A percentile compares a stretch with the other conserved stretches of the same genome.
These are phyloP conservation scores for Aristolochia contorta DNA, from an alignment of 164 flowering plant species.

Conservation along the genomic window DNA sequence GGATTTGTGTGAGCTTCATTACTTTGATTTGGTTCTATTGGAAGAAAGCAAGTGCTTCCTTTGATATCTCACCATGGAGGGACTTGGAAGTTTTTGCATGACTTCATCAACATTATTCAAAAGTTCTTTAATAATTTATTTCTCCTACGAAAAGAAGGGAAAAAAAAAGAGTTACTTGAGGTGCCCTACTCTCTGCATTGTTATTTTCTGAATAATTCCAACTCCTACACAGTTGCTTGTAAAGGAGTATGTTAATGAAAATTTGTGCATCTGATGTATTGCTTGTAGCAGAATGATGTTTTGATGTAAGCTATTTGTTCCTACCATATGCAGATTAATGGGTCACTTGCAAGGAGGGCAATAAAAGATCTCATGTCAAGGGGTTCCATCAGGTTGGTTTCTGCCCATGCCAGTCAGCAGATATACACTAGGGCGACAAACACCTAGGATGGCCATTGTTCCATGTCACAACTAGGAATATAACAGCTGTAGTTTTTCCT, in stretches of 20 bases:
- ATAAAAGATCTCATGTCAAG: slow-evolving; percentile 25
- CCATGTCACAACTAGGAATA: neutral
- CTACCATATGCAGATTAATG: slow-evolving; percentile 15
- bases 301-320: neutral
- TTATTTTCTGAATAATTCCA: too few relatives aligned
- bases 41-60: too few relatives aligned
- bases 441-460: slow-evolving; percentile 9
- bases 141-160: too few relatives aligned
- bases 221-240: too few relatives aligned
- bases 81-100: too few relatives aligned
- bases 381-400: slow-evolving; percentile 26
- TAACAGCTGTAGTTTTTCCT: neutral
- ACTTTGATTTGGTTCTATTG: too few relatives aligned
- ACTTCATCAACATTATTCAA: too few relatives aligned
- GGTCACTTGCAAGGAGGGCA: slow-evolving; percentile 25
- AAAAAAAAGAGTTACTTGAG: too few relatives aligned
- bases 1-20: too few relatives aligned
- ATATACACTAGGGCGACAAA: slow-evolving; percentile 31
- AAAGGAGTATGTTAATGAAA: neutral
- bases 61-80: too few relatives aligned
- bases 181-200: too few relatives aligned
- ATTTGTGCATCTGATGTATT: neutral
- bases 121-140: too few relatives aligned
- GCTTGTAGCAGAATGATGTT: neutral
- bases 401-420: slow-evolving; percentile 24